Base-by-base conservation (phyloP, 495 filamentous ascomycete species). In the Aspergillus diversus region DNA sequence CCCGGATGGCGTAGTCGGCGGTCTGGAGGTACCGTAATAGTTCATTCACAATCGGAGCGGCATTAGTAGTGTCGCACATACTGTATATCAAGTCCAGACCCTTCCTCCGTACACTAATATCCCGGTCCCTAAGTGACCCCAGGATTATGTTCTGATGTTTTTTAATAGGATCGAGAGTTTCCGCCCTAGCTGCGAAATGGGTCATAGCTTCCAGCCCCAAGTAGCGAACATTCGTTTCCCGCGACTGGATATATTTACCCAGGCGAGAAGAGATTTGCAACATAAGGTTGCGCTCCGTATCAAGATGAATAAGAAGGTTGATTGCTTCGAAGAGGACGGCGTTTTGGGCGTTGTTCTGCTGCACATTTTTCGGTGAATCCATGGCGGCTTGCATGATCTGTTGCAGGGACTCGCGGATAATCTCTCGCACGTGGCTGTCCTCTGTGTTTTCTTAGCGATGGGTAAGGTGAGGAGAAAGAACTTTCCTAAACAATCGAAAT, bases 301-400 rank as follows among this genome's bases (percentile, higher is more conserved):
- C 96, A n/a, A 99, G 87, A 66, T 98, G 96, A 59, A 99, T 99
- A 61, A 96, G 93, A 56, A 99, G 88, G 71, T 98, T 97, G 75
- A 99, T 98, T 52, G 93, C 96, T 80, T 99, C 96, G 66, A 99
- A 99, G 0, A 99, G 84, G 32, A 99, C 92, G 0, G 96, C 96
- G 68, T 99, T 98, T 69, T 98, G 96, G 1, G 96, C 96, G 76
- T 99, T 99, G 73, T 99, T 99, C 72, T 99, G 95, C 77, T 99
- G 96, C 15, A 98, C 96, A 66, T 99, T 98, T 78, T 98, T 99
- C 12, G 92, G 94, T 69, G 92, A 91, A 65, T 97, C 92, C 81
- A 96, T 86, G 2, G 95, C 95, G 37, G 89, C 77, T 69, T 97
- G 90, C 70, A 99, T 84, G 15, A 97, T 96, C 68, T 89, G 91